Evolutionary conservation across 2,329 filamentous ascomycete genomes (phyloP), one percentile per base, ranked within the genome.

Genomic region (Colletotrichum somersetense): DNA sequence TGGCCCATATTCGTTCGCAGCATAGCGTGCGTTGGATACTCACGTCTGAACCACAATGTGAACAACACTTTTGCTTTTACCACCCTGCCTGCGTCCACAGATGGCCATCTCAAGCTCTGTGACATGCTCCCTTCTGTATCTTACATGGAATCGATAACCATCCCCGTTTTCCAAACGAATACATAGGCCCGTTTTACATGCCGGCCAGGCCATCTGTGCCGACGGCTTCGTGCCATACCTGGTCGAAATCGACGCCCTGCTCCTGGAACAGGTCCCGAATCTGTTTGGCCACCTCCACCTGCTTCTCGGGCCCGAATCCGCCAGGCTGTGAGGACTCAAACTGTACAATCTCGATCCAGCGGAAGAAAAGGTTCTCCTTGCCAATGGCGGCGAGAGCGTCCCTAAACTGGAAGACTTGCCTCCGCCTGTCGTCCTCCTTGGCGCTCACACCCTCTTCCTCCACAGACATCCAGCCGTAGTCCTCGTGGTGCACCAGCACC

Each of bases 301-400:
- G 94, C 77, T 90, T 88, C 78, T 95, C 92, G 0, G 87, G 84
- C 1, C 91, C 93, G 78, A 97, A 97, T 0, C 93, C 93, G 23
- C 92, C 93, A 0, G 94, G 93, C 75, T 89, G 88, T 46, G 91
- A 92, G 53, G 93, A 92, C 82, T 97, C 95, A 77, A 91, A 97
- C 82, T 98, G 95, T 62, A 98, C 91, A 78, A 97, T 88, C 84
- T 98, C 95, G 61, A 97, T 93, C 94, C 95, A 97, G 67, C 92
- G 90, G 83, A 93, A 97, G 83, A 98, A 98, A 65, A 98, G 81
- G 74, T 92, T 91, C 80, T 97, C 95, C 82, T 97, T 97, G 55
- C 92, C 94, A 81, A 96, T 86, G 3, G 87, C 87, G 1, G 89
- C 87, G 76, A 98, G 86, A 26, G 91, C 90, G 55, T 96, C 92